These are phyloP conservation scores for Aspergillus steynii DNA, from an alignment of 495 filamentous ascomycete species.

Conservation along the genomic window DNA sequence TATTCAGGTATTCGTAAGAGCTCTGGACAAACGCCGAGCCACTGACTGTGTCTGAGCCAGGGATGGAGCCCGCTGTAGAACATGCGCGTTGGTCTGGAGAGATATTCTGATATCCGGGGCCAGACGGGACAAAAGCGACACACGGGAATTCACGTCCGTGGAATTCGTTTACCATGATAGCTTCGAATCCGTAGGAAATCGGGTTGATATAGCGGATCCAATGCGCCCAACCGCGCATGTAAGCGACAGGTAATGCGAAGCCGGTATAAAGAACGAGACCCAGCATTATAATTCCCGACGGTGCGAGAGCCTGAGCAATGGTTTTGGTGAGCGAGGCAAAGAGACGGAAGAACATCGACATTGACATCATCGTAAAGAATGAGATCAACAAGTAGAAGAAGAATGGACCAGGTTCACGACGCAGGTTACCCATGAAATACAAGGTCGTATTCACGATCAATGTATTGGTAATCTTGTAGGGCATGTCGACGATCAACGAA, in stretches of 20 bases:
- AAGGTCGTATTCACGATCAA: slow-evolving; percentile 48
- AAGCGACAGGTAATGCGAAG: slow-evolving; percentile 30
- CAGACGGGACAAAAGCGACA: slow-evolving; percentile 39
- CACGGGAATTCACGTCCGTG: slow-evolving; percentile 51
- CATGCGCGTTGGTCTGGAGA: slow-evolving; percentile 31
- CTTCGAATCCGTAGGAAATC: slow-evolving; percentile 46
- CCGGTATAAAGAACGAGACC: slow-evolving; percentile 36
- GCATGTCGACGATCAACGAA: slow-evolving; percentile 54
- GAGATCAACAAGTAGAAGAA: slow-evolving; percentile 74
- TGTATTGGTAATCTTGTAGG: slow-evolving; percentile 45
- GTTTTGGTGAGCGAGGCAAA: slow-evolving; percentile 67
- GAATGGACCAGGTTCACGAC: slow-evolving; percentile 62
- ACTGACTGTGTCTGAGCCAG: slow-evolving; percentile 40
- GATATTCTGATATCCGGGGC: slow-evolving; percentile 25
- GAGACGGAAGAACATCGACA: slow-evolving; percentile 72
- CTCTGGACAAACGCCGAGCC: slow-evolving; percentile 47
- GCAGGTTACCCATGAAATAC: slow-evolving; percentile 55
- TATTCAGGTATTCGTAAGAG: slow-evolving; percentile 46
- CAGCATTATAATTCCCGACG: slow-evolving; percentile 32
- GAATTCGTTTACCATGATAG: slow-evolving; percentile 54
- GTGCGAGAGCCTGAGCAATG: slow-evolving; percentile 50
- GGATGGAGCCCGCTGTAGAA: slow-evolving; percentile 45
- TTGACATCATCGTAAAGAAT: slow-evolving; percentile 59
- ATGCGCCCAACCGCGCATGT: slow-evolving; percentile 40
- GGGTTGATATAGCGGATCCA: slow-evolving; percentile 68